These are phyloP conservation scores for Dactylellina haptotyla DNA, from an alignment of 2,329 filamentous ascomycete species.

Conservation along the genomic window DNA sequence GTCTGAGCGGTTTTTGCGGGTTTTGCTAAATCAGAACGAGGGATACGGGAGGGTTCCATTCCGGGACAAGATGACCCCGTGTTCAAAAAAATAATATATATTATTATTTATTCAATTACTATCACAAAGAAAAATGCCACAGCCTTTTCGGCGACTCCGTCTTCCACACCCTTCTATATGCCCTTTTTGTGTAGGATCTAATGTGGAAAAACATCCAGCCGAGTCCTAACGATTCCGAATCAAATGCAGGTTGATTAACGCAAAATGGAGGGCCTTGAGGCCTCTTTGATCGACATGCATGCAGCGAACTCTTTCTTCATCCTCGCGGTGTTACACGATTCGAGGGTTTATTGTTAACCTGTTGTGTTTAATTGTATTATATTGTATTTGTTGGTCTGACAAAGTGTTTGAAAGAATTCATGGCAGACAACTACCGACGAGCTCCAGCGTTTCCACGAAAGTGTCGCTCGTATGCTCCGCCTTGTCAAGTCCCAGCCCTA, in stretches of 20 bases:
- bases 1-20: neutral
- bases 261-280: no score
- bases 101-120: neutral
- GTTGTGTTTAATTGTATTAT: no score
- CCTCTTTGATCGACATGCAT: no score
- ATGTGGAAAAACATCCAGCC: slow-evolving; percentile 5
- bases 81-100: neutral
- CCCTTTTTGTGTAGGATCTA: neutral
- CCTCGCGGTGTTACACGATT: no score
- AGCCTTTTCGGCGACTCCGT: slow-evolving; percentile 37
- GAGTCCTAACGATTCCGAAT: slow-evolving; percentile 20
- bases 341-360: no score
- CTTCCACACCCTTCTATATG: no score
- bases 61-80: neutral
- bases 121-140: slow-evolving; percentile 13
- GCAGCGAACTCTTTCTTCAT: no score
- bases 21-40: neutral
- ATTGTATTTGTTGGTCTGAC: neutral
- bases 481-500: slow-evolving; percentile 69
- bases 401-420: slow-evolving; percentile 7
- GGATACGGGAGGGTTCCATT: slow-evolving; percentile 2
- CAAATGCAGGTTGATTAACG: neutral
- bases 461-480: slow-evolving; percentile 58
- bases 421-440: slow-evolving; percentile 67
- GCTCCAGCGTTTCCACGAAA: slow-evolving; percentile 67